These are phyloP conservation scores for Escovopsis weberi DNA, from an alignment of 2,329 filamentous ascomycete species.

Conservation along the genomic window DNA sequence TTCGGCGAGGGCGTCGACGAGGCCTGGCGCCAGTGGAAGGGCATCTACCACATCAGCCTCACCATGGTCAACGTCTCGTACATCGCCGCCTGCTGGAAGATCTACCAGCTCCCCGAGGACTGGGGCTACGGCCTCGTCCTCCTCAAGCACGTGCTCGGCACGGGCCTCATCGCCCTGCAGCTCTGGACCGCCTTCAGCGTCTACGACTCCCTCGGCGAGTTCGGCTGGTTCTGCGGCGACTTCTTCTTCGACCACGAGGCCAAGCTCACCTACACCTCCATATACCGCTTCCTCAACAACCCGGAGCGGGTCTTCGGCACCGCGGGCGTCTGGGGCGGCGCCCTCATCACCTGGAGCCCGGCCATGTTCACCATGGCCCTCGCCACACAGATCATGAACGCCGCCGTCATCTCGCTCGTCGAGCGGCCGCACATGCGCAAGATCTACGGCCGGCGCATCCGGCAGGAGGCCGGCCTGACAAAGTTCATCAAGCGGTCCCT, in stretches of 20 bases:
- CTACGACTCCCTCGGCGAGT: conserved; percentile 90
- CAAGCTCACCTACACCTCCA: conserved; percentile 89
- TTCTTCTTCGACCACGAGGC: conserved; percentile 90
- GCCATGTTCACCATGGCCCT: conserved; percentile 78
- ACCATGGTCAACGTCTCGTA: conserved; percentile 81
- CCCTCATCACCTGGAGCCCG: conserved; percentile 81
- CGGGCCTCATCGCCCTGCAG: conserved; percentile 69
- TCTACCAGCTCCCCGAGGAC: conserved; percentile 76
- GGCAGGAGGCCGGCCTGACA: conserved; percentile 77
- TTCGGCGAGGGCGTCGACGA: conserved; percentile 82
- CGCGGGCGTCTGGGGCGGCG: conserved; percentile 89
- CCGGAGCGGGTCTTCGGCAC: conserved; percentile 88
- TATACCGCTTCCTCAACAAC: conserved; percentile 97
- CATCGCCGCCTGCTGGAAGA: conserved; percentile 85
- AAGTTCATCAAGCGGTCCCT: conserved; percentile 81
- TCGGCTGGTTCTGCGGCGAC: conserved; percentile 98
- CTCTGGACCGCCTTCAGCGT: conserved; percentile 88
- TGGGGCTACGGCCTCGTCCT: conserved; percentile 79
- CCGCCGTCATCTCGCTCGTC: conserved; percentile 82
- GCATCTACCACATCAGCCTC: conserved; percentile 85
- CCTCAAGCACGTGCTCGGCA: conserved; percentile 75
- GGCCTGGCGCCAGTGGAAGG: conserved; percentile 97
- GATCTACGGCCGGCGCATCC: conserved; percentile 73
- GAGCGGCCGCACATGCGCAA: conserved; percentile 98
- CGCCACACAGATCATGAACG: conserved; percentile 68